Conservation (phyloP, 768 basidiomycete species). For the Chalciporus chontae region DNA sequence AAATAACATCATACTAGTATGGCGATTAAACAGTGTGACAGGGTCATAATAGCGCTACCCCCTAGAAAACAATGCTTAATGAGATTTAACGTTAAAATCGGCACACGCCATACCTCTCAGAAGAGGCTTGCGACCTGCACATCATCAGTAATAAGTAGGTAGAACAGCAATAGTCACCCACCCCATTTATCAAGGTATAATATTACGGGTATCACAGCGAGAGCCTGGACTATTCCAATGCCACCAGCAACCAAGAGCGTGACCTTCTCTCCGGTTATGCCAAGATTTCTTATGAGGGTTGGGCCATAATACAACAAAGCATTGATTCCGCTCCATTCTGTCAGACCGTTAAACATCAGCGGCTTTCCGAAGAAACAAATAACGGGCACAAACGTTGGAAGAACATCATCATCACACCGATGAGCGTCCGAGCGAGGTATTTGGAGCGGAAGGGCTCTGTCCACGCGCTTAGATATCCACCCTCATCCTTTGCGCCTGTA, state of each 20-base stretch:
- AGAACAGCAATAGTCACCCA: conserved; percentile 18
- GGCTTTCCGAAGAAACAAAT: background rate
- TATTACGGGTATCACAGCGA: conserved; percentile 74
- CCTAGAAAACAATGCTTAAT: conserved; percentile 21
- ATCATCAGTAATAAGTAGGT: background rate
- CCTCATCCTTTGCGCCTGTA: conserved; percentile 16
- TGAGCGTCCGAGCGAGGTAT: conserved; percentile 58
- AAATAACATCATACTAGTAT: conserved; percentile 43
- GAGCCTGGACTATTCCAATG: conserved; percentile 72
- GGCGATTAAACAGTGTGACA: conserved; percentile 64
- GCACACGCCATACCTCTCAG: conserved; percentile 41
- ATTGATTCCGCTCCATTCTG: conserved; percentile 88
- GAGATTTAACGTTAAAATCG: background rate
- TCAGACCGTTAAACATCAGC: background rate
- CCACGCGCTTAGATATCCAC: conserved; percentile 42
- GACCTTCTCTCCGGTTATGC: conserved; percentile 54
- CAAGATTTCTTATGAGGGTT: conserved; percentile 60
- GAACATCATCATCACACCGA: conserved; percentile 74
- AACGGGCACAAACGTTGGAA: conserved; percentile 63
- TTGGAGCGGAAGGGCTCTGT: conserved; percentile 48
- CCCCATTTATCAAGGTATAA: conserved; percentile 65
- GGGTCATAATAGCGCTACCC: conserved; percentile 62
- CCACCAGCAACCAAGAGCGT: conserved; percentile 73
- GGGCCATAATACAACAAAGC: conserved; percentile 83
- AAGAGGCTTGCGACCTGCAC: conserved; percentile 59